A percentile compares a stretch with the other conserved stretches of the same genome.
Conservation (phyloP, 179 eudicot genomes). For the Vitellaria paradoxa region DNA sequence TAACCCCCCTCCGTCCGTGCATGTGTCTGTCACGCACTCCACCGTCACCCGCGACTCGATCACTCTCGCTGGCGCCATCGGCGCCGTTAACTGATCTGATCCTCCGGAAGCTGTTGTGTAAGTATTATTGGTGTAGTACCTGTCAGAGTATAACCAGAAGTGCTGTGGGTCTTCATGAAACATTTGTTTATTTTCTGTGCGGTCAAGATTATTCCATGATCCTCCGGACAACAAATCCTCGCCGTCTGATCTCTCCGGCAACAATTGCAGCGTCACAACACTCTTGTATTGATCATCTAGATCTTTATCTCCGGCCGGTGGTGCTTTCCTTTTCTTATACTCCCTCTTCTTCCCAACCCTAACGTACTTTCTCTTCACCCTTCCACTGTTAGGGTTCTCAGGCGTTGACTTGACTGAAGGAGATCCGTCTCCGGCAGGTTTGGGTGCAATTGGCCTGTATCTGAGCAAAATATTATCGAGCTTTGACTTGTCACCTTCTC, state of each 20-base stretch:
- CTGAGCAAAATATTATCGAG: conserved; percentile 35
- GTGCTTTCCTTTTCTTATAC: neutral
- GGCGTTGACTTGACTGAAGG: neutral
- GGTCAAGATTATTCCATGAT: neutral
- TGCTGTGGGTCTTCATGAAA: no score
- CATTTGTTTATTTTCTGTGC: no score
- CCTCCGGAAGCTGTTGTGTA: no score
- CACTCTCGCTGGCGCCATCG: no score
- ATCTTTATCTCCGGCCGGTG: neutral
- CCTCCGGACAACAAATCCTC: neutral
- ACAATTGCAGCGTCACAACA: neutral
- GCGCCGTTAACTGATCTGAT: no score
- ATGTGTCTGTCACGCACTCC: conserved; percentile 26
- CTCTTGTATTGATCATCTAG: neutral
- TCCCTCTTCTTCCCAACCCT: conserved; percentile 17
- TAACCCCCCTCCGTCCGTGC: conserved; percentile 13
- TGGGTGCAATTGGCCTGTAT: conserved; percentile 52
- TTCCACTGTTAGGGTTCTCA: conserved; percentile 3
- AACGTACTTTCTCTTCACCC: conserved; percentile 35
- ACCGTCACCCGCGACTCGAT: conserved; percentile 31
- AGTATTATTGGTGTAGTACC: no score
- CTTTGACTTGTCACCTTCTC: conserved; percentile 16
- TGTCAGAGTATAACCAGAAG: no score
- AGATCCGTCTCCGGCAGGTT: conserved; percentile 22
- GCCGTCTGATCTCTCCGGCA: conserved; percentile 15